These are phyloP conservation scores for Starmerella scarabaei DNA, from an alignment of 805 yeast genomes.

Conservation along the genomic window DNA sequence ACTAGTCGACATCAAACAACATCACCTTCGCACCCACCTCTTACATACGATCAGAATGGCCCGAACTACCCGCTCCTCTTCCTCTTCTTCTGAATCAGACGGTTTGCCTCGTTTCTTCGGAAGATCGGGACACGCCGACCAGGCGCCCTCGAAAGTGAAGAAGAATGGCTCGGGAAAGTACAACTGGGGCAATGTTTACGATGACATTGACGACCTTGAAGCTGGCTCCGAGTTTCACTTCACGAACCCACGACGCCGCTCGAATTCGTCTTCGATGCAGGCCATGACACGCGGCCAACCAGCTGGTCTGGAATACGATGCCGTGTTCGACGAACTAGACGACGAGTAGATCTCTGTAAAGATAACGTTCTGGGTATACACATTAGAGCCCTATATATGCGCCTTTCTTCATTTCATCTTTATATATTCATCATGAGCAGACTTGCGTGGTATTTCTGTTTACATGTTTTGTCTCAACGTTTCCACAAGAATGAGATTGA, in stretches of 20 bases:
- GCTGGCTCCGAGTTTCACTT: constrained; percentile 42
- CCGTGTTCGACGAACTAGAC: constrained; percentile 13
- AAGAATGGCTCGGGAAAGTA: constrained; percentile 76
- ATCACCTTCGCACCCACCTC: too few species aligned
- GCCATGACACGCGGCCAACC: constrained; percentile 4
- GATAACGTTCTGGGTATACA: too few species aligned
- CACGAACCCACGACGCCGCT: constrained; percentile 27
- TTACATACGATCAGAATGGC: too few species aligned
- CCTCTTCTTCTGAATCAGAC: constrained; percentile 38
- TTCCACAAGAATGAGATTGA: too few species aligned
- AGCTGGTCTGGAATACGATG: constrained; percentile 5
- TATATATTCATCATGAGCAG: too few species aligned
- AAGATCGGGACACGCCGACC: constrained; percentile 55
- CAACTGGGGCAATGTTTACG: constrained; percentile 69
- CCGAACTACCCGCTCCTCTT: constrained; percentile 23
- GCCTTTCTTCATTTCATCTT: too few species aligned
- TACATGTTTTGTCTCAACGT: too few species aligned
- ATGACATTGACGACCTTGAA: constrained; percentile 54
- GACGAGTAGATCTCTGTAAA: constrained; percentile 2
- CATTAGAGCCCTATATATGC: too few species aligned
- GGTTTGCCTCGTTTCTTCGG: constrained; percentile 62
- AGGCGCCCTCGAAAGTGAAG: constrained; percentile 64
- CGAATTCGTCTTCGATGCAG: constrained; percentile 24
- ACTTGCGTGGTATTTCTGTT: too few species aligned
- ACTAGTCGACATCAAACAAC: too few species aligned